These are phyloP conservation scores for Coemansia sp. DNA, from an alignment of 192 early-diverging fungal genomes.

Conservation along the genomic window DNA sequence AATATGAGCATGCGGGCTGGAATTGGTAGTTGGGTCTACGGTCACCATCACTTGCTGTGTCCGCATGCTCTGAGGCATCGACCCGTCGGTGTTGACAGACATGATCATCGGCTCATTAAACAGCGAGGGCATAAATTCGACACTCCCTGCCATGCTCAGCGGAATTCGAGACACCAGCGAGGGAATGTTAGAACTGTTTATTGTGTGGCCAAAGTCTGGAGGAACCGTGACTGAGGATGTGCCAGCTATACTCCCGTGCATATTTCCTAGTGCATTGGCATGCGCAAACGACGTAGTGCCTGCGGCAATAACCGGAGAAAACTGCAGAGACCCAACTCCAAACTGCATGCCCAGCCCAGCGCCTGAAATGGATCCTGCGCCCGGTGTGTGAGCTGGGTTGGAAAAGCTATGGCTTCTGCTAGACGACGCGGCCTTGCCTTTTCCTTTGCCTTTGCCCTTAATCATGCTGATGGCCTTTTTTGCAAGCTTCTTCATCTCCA, in stretches of 20 bases:
- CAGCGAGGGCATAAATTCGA: conserved; percentile 8
- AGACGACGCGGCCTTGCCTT: not conserved
- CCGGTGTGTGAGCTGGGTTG: not conserved
- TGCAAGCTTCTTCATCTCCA: not conserved
- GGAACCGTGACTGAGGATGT: conserved; percentile 1
- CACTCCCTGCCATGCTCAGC: conserved; percentile 2
- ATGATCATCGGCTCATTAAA: conserved; percentile 26
- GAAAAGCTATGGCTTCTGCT: not conserved
- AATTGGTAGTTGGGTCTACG: conserved; percentile 7
- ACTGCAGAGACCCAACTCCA: not conserved
- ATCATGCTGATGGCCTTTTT: not conserved
- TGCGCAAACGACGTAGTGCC: not conserved
- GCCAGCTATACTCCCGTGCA: not conserved
- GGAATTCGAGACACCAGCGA: conserved; percentile 15
- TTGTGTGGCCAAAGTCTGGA: conserved; percentile 7
- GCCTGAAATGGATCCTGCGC: not conserved
- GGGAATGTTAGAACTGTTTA: conserved; percentile 1
- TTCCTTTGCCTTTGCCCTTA: not conserved
- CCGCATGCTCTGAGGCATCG: not conserved
- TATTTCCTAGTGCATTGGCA: not conserved
- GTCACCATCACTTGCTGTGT: conserved; percentile 5
- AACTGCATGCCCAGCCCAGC: not conserved
- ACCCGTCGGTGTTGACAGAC: conserved; percentile 6
- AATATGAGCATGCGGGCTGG: not conserved
- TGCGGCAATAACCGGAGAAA: not conserved